Evolutionary conservation across 495 filamentous ascomycete species (phyloP), one percentile per base, ranked within the genome.

Genomic region (Daldinia concentrica): DNA sequence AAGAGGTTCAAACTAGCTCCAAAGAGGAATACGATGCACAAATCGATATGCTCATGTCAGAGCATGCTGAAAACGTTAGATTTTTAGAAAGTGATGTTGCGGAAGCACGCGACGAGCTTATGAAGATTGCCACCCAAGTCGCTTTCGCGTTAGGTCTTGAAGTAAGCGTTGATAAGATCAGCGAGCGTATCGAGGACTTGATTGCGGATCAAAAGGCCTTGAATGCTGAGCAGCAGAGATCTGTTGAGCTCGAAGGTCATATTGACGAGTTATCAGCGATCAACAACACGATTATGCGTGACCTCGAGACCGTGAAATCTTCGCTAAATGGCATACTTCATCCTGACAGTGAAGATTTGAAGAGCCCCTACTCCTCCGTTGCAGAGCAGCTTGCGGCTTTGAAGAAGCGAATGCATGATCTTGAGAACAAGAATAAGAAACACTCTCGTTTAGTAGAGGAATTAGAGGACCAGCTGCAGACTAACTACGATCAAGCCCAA

Each of bases 381-480:
- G 75, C 88, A 58, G 88, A 89, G 56, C 90, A 94, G 70, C 84
- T 93, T 73, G 84, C 89, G n/a, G 84, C 89, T 39, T 83, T 92
- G 72, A 87, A 92, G 77, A 89, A 91, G 82, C 90, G 90, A 81
- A 90, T 92, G 78, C 84, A 86, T 0, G 83, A 85, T 55, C 81
- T 90, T 26, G 87, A 91, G 67, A 81, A 80, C 59, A 88, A 86
- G 75, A 88, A 87, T 77, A 86, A 93, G 81, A 96, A 95, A 83
- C 95, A 94, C 79, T 91, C 91, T 15, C 89, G 92, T 50, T 83
- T 99, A 8, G 91, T 98, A 7, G 93, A 98, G 75, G 95, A 98
- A 80, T 89, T 99, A 17, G 95, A 99, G 79, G 94, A 99, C 67
- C 95, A 99, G 74, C 88, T 99, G n/a, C 91, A 92, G 68, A 93